Percentiles rank a stretch among this genome's conserved stretches.
Conservation (phyloP, 1,284 basidiomycete genomes). For the Volvariella surrecta region DNA sequence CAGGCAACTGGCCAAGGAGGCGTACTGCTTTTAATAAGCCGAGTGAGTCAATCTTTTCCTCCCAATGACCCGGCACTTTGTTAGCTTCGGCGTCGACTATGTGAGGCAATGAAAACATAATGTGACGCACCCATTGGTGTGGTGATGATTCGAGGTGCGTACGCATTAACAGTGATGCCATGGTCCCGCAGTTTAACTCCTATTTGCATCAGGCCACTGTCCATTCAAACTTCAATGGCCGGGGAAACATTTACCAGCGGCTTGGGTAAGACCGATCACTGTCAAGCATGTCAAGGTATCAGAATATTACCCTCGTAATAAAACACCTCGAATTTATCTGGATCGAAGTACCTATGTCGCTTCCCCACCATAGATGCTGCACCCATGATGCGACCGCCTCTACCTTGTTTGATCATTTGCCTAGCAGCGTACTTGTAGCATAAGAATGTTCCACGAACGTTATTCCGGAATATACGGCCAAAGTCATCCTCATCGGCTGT, state of each 20-base stretch:
- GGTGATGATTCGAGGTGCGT: constrained; percentile 16
- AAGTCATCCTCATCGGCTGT: constrained; percentile 4
- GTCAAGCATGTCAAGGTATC: too few relatives aligned
- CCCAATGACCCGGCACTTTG: too few relatives aligned
- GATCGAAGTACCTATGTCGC: too few relatives aligned
- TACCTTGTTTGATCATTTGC: constrained; percentile 21
- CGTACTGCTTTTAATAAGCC: too few relatives aligned
- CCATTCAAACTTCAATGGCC: not conserved
- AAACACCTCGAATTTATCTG: too few relatives aligned
- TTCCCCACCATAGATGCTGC: constrained; percentile 26
- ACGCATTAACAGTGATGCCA: constrained; percentile 23
- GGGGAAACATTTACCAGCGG: constrained; percentile 13
- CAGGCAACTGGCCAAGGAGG: too few relatives aligned
- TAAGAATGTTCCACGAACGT: constrained; percentile 13
- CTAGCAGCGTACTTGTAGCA: constrained; percentile 21
- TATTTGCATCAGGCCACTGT: constrained; percentile 5
- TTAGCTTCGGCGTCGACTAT: too few relatives aligned
- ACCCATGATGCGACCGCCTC: constrained; percentile 30
- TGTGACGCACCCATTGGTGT: too few relatives aligned
- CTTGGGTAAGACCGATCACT: constrained; percentile 22
- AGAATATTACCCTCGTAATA: too few relatives aligned
- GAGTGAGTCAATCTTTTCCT: too few relatives aligned
- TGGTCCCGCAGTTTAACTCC: constrained; percentile 18
- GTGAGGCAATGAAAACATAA: too few relatives aligned
- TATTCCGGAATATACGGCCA: constrained; percentile 10